Percentiles rank a stretch among this genome's conserved stretches.
Conservation (phyloP, 305 asterid genomes). For the Fraxinus floribunda region DNA sequence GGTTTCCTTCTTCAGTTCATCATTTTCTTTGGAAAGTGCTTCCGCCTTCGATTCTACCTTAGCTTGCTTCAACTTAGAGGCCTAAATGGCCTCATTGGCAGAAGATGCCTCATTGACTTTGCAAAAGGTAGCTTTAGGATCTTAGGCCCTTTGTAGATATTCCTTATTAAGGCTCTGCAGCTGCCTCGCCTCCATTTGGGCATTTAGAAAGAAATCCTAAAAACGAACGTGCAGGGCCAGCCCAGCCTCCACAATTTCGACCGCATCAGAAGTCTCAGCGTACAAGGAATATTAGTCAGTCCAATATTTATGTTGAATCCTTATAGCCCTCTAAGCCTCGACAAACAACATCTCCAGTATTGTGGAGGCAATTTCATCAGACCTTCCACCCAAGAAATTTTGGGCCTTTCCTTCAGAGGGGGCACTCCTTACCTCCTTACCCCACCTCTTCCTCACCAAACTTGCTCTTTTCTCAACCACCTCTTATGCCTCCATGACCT, state of each 20-base stretch:
- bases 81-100: neutral
- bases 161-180: neutral
- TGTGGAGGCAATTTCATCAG: neutral
- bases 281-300: neutral
- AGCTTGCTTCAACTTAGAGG: neutral
- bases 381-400: neutral
- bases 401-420: neutral
- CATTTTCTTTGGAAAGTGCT: neutral
- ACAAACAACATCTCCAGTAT: no score
- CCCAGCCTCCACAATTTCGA: neutral
- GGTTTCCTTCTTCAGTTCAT: neutral
- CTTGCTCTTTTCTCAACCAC: neutral
- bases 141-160: neutral
- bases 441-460: neutral
- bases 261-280: neutral
- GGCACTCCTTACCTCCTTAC: neutral
- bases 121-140: neutral
- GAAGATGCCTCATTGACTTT: neutral
- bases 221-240: neutral
- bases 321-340: neutral
- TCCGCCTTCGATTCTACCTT: neutral
- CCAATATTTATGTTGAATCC: neutral
- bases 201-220: neutral
- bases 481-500: neutral
- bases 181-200: neutral